phyloP scores from a whole-genome alignment of 306 rosid species.

The Lathyrus oleraceus region DNA sequence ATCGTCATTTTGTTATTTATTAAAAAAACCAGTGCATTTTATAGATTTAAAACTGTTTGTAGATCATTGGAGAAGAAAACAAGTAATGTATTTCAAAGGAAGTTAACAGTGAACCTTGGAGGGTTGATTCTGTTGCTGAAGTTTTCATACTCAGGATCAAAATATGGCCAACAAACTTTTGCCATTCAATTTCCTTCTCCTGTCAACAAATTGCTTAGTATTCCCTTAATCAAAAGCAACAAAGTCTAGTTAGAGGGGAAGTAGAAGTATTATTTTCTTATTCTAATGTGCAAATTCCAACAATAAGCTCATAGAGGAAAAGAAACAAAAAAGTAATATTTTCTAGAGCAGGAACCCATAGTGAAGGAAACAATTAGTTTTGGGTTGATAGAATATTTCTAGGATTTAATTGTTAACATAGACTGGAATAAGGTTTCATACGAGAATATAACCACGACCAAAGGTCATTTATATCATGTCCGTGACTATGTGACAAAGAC shows the following conservation, averaged over 20 bases:
- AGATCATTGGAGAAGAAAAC: background rate
- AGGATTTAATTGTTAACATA: background rate
- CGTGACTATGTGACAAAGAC: background rate
- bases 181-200: slow-evolving; percentile 50
- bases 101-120: slow-evolving; percentile 56
- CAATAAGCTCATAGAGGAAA: background rate
- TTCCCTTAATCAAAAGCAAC: slow-evolving; percentile 25
- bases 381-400: background rate
- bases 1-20: background rate
- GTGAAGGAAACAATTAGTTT: background rate
- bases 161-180: slow-evolving; percentile 75
- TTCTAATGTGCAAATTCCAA: slow-evolving; percentile 1
- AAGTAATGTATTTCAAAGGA: slow-evolving; percentile 16
- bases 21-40: background rate
- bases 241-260: slow-evolving; percentile 11
- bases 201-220: slow-evolving; percentile 26
- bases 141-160: slow-evolving; percentile 85
- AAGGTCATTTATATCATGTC: background rate
- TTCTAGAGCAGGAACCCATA: background rate
- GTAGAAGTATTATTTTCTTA: slow-evolving; percentile 7
- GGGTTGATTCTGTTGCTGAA: slow-evolving; percentile 78
- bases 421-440: slow-evolving; percentile 9
- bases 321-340: background rate
- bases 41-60: background rate
- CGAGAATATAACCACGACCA: background rate